phyloP scores from a whole-genome alignment of 805 yeast species.

The Ogataea saltuana region DNA sequence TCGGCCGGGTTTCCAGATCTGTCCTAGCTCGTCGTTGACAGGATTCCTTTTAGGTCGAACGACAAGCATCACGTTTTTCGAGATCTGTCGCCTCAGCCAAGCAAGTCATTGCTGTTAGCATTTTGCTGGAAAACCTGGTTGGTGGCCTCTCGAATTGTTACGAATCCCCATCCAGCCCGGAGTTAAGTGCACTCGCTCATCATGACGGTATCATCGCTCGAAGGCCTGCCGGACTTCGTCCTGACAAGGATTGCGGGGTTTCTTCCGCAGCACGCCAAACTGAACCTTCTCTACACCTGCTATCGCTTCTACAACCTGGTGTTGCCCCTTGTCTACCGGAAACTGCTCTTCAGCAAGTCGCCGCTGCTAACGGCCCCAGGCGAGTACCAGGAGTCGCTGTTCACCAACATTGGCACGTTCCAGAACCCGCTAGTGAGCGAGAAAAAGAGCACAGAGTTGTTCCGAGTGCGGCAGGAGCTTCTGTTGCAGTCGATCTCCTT shows the following conservation, averaged over 20 bases:
- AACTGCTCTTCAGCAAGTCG: constrained; percentile 37
- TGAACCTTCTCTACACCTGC: constrained; percentile 35
- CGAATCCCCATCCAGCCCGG: not conserved
- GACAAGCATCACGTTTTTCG: no score
- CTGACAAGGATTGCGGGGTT: constrained; percentile 25
- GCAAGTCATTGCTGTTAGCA: no score
- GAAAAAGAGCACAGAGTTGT: constrained; percentile 40
- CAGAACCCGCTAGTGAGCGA: constrained; percentile 35
- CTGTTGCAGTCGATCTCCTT: constrained; percentile 39
- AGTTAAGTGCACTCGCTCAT: no score
- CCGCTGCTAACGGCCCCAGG: constrained; percentile 32
- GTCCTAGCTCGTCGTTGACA: no score
- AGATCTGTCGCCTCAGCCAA: no score
- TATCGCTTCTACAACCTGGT: constrained; percentile 35
- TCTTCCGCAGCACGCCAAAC: constrained; percentile 43
- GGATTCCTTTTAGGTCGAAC: no score
- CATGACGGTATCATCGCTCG: constrained; percentile 12
- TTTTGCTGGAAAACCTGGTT: no score
- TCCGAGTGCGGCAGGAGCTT: constrained; percentile 41
- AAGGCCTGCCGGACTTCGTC: constrained; percentile 25
- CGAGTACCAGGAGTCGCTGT: constrained; percentile 38
- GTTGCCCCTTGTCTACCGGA: constrained; percentile 38
- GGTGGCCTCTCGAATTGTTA: no score
- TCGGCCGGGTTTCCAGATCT: no score
- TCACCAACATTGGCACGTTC: constrained; percentile 42